Evolutionary conservation across 495 filamentous ascomycete genomes (phyloP), one percentile per base, ranked within the genome.

Genomic region (Rhizodiscina lignyota): DNA sequence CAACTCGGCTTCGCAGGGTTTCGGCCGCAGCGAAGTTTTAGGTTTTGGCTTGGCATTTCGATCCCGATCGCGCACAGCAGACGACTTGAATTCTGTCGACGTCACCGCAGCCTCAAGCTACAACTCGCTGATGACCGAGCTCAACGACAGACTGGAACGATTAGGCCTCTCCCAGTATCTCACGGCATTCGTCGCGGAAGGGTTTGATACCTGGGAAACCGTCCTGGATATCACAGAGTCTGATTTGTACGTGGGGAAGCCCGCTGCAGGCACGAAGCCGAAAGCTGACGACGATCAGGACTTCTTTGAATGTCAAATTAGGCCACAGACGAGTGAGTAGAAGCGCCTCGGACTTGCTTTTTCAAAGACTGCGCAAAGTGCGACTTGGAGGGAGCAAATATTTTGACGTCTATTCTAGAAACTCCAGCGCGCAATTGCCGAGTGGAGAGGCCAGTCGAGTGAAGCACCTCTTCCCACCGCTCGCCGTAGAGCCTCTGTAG

Each of bases 151-250:
- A 27, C 66, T 85, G 49, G 67, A 66, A 51, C 76, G 77, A 61
- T 58, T 84, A 53, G 79, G 77, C 43, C 68, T 85, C 49, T 60
- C 63, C 52, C 72, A 81, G 51, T 85, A 85, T 52, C 64, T 79
- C 37, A 63, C 75, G 36, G 51, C 52, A 40, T 78, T 85, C 43
- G 49, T 79, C 18, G 70, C 74, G 13, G 78, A 83, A 50, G 79
- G 79, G 15, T 85, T 85, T 47, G 79, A 85, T 53, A 72, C 71
- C 24, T 85, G 79, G 79, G 76, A 83, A 23, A 80, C 76, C 4
- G 67, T 84, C 29, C 56, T 80, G 35, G 79, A 84, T 35, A 82
- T 85, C 31, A 82, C 76, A 30, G 79, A 85, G 53, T 74, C 77
- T 26, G 79, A 85, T 54, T 61, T 85, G 72, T 81, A 60, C 53